Conservation (phyloP, 2,329 filamentous ascomycete species). For the Cytospora leucostoma region DNA sequence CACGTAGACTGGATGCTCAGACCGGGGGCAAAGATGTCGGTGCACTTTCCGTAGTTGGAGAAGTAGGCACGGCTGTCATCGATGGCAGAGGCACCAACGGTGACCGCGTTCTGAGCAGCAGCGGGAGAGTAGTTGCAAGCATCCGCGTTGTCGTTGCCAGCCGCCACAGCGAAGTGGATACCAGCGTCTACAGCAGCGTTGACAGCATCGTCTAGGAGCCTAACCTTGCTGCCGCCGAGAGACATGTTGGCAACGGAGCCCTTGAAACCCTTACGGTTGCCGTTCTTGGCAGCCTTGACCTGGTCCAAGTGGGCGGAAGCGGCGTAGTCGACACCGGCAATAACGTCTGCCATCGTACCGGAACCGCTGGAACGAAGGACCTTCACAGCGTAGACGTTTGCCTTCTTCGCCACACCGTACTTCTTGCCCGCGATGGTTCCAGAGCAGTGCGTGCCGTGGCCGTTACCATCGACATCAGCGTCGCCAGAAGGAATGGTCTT, state of each 20-base stretch:
- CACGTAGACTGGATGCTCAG: conserved; percentile 97
- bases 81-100: conserved; percentile 91
- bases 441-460: conserved; percentile 98
- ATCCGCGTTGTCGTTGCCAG: conserved; percentile 98
- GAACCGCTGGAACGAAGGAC: conserved; percentile 96
- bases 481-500: conserved; percentile 90
- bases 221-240: conserved; percentile 95
- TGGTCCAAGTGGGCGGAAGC: conserved; percentile 77
- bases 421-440: conserved; percentile 97
- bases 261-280: conserved; percentile 97
- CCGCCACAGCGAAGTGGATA: conserved; percentile 96
- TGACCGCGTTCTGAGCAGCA: conserved; percentile 86
- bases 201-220: conserved; percentile 85
- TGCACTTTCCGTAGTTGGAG: conserved; percentile 99
- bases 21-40: conserved; percentile 97
- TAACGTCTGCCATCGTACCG: conserved; percentile 97
- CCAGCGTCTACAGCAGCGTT: conserved; percentile 91
- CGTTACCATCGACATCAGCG: conserved; percentile 90
- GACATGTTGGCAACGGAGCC: conserved; percentile 99
- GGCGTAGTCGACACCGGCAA: conserved; percentile 97
- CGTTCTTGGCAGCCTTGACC: conserved; percentile 76
- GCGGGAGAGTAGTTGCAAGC: conserved; percentile 99
- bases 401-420: conserved; percentile 99
- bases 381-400: conserved; percentile 95
- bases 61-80: conserved; percentile 98